Percentiles rank a stretch among this genome's conserved stretches.
phyloP scores from a whole-genome alignment of 2,329 filamentous ascomycete genomes.

The Coleophoma eucalyptorum region DNA sequence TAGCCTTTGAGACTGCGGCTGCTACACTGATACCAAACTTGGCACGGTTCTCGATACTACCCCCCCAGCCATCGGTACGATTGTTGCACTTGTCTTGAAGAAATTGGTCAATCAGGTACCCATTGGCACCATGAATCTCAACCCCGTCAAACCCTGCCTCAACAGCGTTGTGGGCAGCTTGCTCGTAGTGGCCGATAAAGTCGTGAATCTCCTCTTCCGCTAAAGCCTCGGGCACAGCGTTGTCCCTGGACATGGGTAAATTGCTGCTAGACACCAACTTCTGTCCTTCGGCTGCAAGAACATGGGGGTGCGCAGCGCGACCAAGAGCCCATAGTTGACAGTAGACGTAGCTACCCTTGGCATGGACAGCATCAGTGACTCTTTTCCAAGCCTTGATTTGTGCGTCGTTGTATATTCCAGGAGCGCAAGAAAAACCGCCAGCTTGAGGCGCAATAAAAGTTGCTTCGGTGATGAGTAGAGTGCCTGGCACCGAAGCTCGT shows the following conservation, averaged over 20 bases:
- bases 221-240: conserved; percentile 20
- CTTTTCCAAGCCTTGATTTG: conserved; percentile 52
- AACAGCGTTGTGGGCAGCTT: conserved; percentile 37
- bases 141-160: conserved; percentile 49
- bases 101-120: conserved; percentile 29
- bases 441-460: conserved; percentile 39
- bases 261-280: neutral
- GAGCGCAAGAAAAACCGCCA: conserved; percentile 43
- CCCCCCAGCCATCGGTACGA: conserved; percentile 45
- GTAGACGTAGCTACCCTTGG: conserved; percentile 51
- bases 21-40: conserved; percentile 49
- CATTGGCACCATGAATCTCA: conserved; percentile 30
- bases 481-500: conserved; percentile 41
- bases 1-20: conserved; percentile 38
- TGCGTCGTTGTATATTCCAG: conserved; percentile 47
- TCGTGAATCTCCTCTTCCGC: conserved; percentile 26
- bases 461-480: conserved; percentile 49
- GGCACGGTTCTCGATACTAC: conserved; percentile 42
- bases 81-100: conserved; percentile 33
- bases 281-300: neutral
- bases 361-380: conserved; percentile 53
- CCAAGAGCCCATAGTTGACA: conserved; percentile 57
- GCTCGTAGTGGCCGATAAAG: conserved; percentile 27
- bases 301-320: conserved; percentile 26
- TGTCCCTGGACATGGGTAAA: conserved; percentile 19